phyloP scores from a whole-genome alignment of 345 rosid genomes.

The Murraya paniculata region DNA sequence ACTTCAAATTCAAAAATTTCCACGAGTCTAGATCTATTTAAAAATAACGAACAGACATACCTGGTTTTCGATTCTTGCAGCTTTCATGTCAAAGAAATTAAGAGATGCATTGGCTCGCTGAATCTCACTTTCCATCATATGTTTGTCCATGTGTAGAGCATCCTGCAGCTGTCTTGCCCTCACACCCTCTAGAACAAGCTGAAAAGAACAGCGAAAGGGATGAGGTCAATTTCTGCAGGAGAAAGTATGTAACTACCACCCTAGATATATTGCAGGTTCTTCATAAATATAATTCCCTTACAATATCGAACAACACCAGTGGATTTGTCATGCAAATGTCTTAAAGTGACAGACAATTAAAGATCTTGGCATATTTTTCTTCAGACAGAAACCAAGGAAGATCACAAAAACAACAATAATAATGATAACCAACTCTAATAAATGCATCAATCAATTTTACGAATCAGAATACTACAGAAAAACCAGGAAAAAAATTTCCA shows the following conservation, averaged over 20 bases:
- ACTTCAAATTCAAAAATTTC: background rate
- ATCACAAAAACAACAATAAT: background rate
- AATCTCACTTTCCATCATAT: constrained; percentile 59
- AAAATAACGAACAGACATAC: constrained; percentile 32
- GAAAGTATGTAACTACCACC: constrained; percentile 5
- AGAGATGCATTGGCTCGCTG: constrained; percentile 67
- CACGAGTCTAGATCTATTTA: background rate
- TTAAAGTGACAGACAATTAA: background rate
- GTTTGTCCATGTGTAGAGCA: constrained; percentile 57
- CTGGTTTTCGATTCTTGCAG: constrained; percentile 84
- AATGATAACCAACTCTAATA: no score
- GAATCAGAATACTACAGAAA: no score
- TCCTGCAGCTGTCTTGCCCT: constrained; percentile 72
- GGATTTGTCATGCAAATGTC: background rate
- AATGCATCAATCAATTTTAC: no score
- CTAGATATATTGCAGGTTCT: background rate
- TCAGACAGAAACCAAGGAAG: background rate
- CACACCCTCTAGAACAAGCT: constrained; percentile 87
- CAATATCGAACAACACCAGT: background rate
- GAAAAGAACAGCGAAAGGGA: constrained; percentile 24
- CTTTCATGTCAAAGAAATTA: constrained; percentile 62
- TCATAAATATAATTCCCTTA: background rate
- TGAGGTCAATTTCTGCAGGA: constrained; percentile 17
- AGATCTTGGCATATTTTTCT: background rate
- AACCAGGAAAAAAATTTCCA: no score